phyloP scores from a whole-genome alignment of 1,139 yeast genomes.

The Protomyces gravidus region DNA sequence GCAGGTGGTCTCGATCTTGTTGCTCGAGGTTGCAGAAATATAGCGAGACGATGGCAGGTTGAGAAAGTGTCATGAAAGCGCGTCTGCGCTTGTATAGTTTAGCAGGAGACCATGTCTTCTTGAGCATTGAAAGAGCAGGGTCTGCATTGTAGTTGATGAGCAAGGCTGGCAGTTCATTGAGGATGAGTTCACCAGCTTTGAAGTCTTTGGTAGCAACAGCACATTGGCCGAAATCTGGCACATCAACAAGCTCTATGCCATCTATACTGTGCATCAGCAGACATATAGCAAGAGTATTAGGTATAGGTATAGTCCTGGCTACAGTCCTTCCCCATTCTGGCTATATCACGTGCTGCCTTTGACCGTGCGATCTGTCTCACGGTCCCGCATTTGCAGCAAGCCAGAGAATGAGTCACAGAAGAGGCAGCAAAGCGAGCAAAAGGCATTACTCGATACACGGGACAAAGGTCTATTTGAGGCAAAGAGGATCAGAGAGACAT shows the following conservation, averaged over 20 bases:
- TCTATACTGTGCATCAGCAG: no score
- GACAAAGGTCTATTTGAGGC: no score
- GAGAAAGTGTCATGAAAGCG: slow-evolving; percentile 15
- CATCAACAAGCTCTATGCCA: neutral
- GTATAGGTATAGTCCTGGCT: no score
- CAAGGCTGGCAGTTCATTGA: slow-evolving; percentile 11
- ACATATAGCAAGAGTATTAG: no score
- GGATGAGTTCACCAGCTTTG: slow-evolving; percentile 8
- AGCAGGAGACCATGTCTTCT: neutral
- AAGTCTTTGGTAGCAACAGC: slow-evolving; percentile 15
- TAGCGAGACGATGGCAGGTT: slow-evolving; percentile 11
- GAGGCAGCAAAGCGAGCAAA: no score
- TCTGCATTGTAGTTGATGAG: slow-evolving; percentile 10
- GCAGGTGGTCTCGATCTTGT: neutral
- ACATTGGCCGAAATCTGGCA: slow-evolving; percentile 15
- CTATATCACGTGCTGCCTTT: no score
- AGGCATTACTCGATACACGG: no score
- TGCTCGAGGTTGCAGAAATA: neutral
- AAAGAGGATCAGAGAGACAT: no score
- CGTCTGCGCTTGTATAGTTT: slow-evolving; percentile 12
- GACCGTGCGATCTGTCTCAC: no score
- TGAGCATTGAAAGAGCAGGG: neutral
- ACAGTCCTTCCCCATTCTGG: no score
- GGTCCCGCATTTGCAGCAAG: no score
- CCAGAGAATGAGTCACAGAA: no score